Base-by-base conservation (phyloP, 2,329 filamentous ascomycete species). In the Microascus cirrosus region DNA sequence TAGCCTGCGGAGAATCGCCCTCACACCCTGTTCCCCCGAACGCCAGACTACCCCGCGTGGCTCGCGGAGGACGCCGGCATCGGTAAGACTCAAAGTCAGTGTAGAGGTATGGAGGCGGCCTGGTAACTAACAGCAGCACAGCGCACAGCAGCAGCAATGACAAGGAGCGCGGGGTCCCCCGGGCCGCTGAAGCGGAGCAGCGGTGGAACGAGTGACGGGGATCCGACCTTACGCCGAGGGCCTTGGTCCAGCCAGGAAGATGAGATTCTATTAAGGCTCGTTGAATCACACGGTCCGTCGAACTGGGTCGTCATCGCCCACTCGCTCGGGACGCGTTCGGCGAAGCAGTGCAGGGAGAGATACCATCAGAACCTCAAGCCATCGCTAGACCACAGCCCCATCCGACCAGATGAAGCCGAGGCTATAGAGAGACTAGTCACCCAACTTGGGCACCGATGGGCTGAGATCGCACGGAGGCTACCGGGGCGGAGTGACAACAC, bases 311-410 rank as follows among this genome's bases (percentile, higher is more conserved):
- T 84, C 62, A 95, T 96, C 66, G 85, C 92, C 34, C 76, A 85
- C 58, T 79, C 85, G 63, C 85, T 96, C 65, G 80, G 82, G 60
- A 85, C 87, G 28, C 83, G 93, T 61, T 90, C 90, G 25, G 87
- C 93, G 57, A 97, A 97, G 76, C 93, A 97, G 75, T 97, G 93
- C 71, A 85, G 93, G 59, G 93, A 97, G 74, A 82, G 93, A 54
- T 97, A 89, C 68, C 90, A 96, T 68, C 93, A 97, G 68, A 96
- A 96, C 70, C 79, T 97, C 53, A 96, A 90, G 70, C 86, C 87
- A 1, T 75, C 77, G 1, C 74, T 92, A 42, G 88, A 87, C 68
- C 87, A 89, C 65, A 80, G 85, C 20, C 87, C 88, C 58, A 90
- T 92, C 67, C 83, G 83, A 3, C 72, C 80, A 0, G 82, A 87